Evolutionary conservation across 441 rosid genomes (phyloP).

Genomic region (Breynia disticha): DNA sequence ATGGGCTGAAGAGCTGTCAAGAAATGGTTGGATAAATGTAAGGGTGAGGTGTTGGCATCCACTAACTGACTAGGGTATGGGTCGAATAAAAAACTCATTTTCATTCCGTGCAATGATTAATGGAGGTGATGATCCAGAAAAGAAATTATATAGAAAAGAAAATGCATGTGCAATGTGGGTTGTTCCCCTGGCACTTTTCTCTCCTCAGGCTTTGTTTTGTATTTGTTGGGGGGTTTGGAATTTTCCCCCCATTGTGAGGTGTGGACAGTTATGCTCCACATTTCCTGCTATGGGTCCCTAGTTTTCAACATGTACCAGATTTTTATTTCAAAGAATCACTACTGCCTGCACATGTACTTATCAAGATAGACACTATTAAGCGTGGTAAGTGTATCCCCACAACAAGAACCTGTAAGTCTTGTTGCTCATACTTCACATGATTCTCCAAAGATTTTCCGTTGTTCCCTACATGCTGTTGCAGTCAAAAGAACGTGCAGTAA

Average conservation of each 20-base stretch:
- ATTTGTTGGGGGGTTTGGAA: slow-evolving; percentile 22
- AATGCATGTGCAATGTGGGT: slow-evolving; percentile 44
- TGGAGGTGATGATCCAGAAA: slow-evolving; percentile 27
- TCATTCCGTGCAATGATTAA: slow-evolving; percentile 35
- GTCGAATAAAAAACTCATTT: slow-evolving; percentile 10
- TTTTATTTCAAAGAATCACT: slow-evolving; percentile 8
- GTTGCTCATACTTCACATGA: too few species aligned
- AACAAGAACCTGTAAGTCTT: slow-evolving; percentile 1
- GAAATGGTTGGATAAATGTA: slow-evolving; percentile 6
- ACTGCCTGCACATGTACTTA: slow-evolving; percentile 3
- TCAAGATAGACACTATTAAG: slow-evolving; percentile 10
- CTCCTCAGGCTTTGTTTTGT: slow-evolving; percentile 20
- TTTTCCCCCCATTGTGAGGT: slow-evolving; percentile 15
- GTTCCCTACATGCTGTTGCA: neutral
- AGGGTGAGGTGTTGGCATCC: slow-evolving; percentile 20
- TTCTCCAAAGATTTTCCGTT: neutral
- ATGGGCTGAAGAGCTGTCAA: slow-evolving; percentile 6
- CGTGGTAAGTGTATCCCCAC: slow-evolving; percentile 1
- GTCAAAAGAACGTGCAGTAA: neutral
- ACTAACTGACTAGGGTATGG: slow-evolving; percentile 12
- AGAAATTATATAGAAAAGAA: slow-evolving; percentile 15
- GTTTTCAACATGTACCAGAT: neutral
- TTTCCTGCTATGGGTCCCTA: slow-evolving; percentile 19
- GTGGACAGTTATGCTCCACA: slow-evolving; percentile 36
- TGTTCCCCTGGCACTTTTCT: slow-evolving; percentile 25